Evolutionary conservation across 805 yeast species (phyloP).

Genomic region (Pichia scutulata): DNA sequence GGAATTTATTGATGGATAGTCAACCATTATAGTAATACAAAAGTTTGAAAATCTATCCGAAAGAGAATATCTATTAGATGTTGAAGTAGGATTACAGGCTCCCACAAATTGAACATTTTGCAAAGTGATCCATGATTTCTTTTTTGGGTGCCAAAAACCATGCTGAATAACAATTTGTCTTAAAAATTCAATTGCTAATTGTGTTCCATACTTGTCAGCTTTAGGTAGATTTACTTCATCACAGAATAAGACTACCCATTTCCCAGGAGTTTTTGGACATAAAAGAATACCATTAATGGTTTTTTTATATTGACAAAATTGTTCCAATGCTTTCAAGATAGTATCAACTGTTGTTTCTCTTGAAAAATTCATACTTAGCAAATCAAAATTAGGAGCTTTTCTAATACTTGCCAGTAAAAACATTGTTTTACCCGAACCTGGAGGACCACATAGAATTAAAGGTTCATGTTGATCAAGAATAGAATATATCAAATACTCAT

Average conservation of each 20-base stretch:
- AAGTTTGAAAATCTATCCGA: constrained; percentile 61
- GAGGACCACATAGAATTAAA: constrained; percentile 84
- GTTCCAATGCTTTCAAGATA: constrained; percentile 59
- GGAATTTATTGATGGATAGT: constrained; percentile 63
- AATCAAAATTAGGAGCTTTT: constrained; percentile 45
- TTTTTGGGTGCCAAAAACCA: constrained; percentile 69
- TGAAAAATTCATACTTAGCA: constrained; percentile 72
- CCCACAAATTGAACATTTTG: constrained; percentile 77
- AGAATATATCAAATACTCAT: constrained; percentile 52
- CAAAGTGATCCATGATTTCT: constrained; percentile 58
- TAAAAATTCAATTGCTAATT: constrained; percentile 58
- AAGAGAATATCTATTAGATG: constrained; percentile 60
- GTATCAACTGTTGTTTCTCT: constrained; percentile 64
- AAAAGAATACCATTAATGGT: constrained; percentile 45
- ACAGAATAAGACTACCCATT: constrained; percentile 76
- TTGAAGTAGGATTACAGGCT: constrained; percentile 88
- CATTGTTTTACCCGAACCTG: constrained; percentile 97
- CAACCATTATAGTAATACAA: constrained; percentile 59
- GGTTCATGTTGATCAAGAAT: constrained; percentile 51
- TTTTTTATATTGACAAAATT: constrained; percentile 55
- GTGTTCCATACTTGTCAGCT: constrained; percentile 65
- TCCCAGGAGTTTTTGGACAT: constrained; percentile 52
- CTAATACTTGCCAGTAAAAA: constrained; percentile 63
- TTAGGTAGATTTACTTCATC: constrained; percentile 87
- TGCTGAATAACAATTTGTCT: constrained; percentile 64